Percentiles rank a stretch among this genome's conserved stretches.
Evolutionary conservation across 78 protist genomes (phyloP).

Genomic region (Dictyostelium citrinum): DNA sequence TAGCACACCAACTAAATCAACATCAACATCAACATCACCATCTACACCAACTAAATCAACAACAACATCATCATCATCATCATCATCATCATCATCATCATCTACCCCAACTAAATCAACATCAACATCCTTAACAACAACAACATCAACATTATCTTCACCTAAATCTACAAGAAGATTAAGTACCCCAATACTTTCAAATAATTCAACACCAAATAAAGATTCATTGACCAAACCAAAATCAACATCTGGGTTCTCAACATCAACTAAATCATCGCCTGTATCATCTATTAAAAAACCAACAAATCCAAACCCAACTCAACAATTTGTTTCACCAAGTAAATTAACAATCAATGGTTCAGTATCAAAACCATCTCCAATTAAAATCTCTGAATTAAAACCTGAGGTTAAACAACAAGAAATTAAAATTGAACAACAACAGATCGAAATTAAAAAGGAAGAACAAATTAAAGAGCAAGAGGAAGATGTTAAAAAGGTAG

Average conservation of each 20-base stretch:
- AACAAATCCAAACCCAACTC: neutral
- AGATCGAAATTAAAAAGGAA: neutral
- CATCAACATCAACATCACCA: neutral
- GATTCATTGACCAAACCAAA: neutral
- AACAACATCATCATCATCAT: neutral
- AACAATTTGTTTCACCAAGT: neutral
- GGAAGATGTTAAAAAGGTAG: neutral
- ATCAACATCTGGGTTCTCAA: conserved; percentile 8
- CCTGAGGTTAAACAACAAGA: neutral
- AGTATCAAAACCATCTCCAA: neutral
- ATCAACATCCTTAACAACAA: neutral
- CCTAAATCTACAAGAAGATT: neutral
- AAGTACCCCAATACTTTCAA: neutral
- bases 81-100: neutral
- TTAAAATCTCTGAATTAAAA: neutral
- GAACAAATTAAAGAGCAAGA: neutral
- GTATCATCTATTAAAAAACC: neutral
- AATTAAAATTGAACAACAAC: neutral
- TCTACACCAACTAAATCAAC: neutral
- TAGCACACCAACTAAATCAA: neutral
- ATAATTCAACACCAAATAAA: neutral
- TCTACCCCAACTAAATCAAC: neutral
- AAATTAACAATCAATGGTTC: neutral
- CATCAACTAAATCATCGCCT: neutral
- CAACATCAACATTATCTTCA: neutral